Evolutionary conservation across 148 eudicot species (phyloP), one percentile per base, ranked within the genome.

Genomic region (Persicaria maculosa): DNA sequence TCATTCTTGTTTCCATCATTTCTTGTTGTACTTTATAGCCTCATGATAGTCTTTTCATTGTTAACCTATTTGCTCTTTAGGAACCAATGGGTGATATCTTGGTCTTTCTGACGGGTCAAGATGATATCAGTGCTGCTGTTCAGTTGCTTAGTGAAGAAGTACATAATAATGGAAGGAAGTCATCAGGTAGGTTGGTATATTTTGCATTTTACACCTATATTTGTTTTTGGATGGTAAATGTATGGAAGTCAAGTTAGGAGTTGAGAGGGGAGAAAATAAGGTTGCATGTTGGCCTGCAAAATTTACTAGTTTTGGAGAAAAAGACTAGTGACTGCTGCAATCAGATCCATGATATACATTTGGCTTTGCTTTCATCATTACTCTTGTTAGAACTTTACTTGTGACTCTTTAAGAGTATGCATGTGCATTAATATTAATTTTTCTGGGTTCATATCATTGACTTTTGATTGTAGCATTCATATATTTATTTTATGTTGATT

Each of bases 91-190:
- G 99, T 53, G 97, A 92, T 85, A 86, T 96, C 74, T 86, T 96
- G 74, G 97, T 95, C 62, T 92, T 96, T 76, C 91, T 92, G 44
- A 96, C 94, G 17, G 99, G 99, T 74, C 94, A 96, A 90, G 99
- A 96, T 89, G 99, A 96, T 82, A 92, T 96, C 62, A 97, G 92
- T 73, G 84, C 91, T 77, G 94, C 99, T 64, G 85, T 90, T 44
- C 94, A 83, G 78, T 81, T 96, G 86, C 88, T 96, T 73, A 84
- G 83, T 64, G 99, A 96, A 85, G 90, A 96, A 85, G 79, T 92
- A 72, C 92, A 84, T 75, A 81, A 54, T 71, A 75, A 64, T 72
- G 78, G 78, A 53, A 89, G 86, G 79, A 64, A 74, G 70, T 76
- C 81, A 74, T 77, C 79, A 83, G 99, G 99, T 96, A 85, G 45